Percentiles rank a stretch among this genome's conserved stretches.
phyloP scores from a whole-genome alignment of 306 rosid genomes.

The Fragaria iinumae region DNA sequence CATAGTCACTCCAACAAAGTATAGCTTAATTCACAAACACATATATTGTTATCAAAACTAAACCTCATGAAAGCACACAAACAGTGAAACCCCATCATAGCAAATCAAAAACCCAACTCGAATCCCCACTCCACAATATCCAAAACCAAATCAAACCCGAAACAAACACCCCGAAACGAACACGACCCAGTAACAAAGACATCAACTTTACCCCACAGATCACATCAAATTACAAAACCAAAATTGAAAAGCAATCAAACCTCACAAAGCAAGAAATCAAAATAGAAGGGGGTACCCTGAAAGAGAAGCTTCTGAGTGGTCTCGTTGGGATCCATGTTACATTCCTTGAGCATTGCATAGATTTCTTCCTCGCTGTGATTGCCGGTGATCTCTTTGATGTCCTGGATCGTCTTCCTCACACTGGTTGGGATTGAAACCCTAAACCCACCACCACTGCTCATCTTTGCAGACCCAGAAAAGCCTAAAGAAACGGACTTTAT shows the following conservation, averaged over 20 bases:
- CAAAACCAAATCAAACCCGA: conserved; percentile 35
- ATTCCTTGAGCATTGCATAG: conserved; percentile 93
- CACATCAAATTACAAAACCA: conserved; percentile 30
- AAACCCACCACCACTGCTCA: conserved; percentile 66
- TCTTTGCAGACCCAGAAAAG: conserved; percentile 44
- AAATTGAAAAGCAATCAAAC: conserved; percentile 24
- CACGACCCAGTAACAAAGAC: conserved; percentile 34
- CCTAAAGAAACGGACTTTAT: conserved; percentile 17
- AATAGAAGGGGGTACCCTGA: conserved; percentile 57
- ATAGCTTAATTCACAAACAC: conserved; percentile 28
- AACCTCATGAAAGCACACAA: conserved; percentile 30
- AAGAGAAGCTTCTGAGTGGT: conserved; percentile 83
- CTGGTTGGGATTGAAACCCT: conserved; percentile 82
- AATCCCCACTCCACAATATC: conserved; percentile 25
- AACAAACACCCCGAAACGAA: conserved; percentile 18
- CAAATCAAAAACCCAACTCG: conserved; percentile 38
- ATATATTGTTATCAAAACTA: conserved; percentile 16
- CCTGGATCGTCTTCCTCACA: conserved; percentile 71
- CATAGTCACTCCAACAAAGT: conserved; percentile 19
- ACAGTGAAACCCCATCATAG: conserved; percentile 44
- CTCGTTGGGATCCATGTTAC: conserved; percentile 98
- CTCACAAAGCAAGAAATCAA: background rate
- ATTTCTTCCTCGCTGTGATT: conserved; percentile 85
- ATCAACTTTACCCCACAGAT: conserved; percentile 33
- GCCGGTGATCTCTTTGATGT: conserved; percentile 80